Base-by-base conservation (phyloP, 2,329 filamentous ascomycete genomes). In the Ophiostoma sp. region DNA sequence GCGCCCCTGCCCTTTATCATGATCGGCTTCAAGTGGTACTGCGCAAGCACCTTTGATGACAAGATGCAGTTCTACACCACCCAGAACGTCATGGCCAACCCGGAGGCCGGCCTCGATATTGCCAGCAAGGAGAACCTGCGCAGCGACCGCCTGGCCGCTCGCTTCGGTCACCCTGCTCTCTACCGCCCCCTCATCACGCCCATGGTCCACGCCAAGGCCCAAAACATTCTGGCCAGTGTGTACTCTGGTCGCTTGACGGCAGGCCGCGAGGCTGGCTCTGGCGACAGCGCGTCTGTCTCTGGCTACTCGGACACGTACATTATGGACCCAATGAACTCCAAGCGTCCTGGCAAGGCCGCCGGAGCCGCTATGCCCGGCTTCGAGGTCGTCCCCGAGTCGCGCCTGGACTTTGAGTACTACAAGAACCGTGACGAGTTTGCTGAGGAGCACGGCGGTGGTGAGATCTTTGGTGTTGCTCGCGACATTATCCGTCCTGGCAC, bases 141-240 rank as follows among this genome's bases (percentile, higher is more conserved):
- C 78, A 91, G 82, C 79, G 94, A 92, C 81, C 92, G 88, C 78
- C 88, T 94, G 72, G 92, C 88, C 74, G 90, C 90, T 31, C 88
- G 93, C 33, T 99, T 98, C 80, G 95, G 94, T 1, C 94, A 99
- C 80, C 96, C 95, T 0, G 94, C 93, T 4, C 86, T 98, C 19
- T 97, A 96, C 84, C 93, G 92, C 81, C 92, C 93, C 3, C 87
- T 98, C 25, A 95, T 95, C 78, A 97, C 94, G 0, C 95, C 95
- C 2, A 98, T 98, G 95, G 95, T 98, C 3, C 92, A 97, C 78
- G 92, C 93, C 71, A 97, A 93, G 82, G 93, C 94, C 2, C 93
- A 96, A 78, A 94, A 96, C 74, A 87, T 96, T 55, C 87, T 99
- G 11, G 91, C 92, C n/a, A 89, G 92, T 59, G 87, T 99, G 69